These are phyloP conservation scores for Ettlia oleoabundans DNA, from an alignment of 139 green algal species.

Conservation along the genomic window DNA sequence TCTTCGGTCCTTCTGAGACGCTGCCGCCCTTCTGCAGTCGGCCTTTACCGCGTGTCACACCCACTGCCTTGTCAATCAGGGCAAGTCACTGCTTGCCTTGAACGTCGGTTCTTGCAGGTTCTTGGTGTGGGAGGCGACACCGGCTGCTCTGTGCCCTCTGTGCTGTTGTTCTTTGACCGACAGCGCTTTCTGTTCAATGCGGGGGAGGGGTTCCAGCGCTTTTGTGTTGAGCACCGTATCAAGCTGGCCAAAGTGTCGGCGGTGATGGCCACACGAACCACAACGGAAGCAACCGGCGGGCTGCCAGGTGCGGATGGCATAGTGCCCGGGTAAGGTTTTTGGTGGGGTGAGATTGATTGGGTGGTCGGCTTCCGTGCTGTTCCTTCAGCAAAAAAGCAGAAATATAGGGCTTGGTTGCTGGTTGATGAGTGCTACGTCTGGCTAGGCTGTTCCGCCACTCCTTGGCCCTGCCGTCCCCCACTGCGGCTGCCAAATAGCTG, in stretches of 20 bases:
- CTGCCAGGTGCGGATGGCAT: constrained; percentile 69
- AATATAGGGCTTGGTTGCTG: neutral
- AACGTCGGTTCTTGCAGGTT: constrained; percentile 46
- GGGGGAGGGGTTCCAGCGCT: constrained; percentile 94
- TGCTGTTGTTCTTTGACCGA: constrained; percentile 93
- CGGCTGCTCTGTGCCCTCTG: constrained; percentile 74
- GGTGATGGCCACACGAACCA: constrained; percentile 72
- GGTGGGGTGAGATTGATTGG: too few species aligned
- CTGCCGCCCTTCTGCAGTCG: too few species aligned
- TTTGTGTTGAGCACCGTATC: constrained; percentile 86
- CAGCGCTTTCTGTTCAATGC: constrained; percentile 94
- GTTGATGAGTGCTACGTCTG: too few species aligned
- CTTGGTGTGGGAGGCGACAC: constrained; percentile 70
- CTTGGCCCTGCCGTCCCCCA: too few species aligned
- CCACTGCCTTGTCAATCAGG: neutral
- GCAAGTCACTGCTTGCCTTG: too few species aligned
- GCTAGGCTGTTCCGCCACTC: too few species aligned
- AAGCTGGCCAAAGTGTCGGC: constrained; percentile 69
- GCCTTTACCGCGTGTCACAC: neutral
- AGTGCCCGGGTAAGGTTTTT: neutral
- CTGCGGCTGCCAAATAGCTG: too few species aligned
- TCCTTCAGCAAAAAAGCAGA: neutral
- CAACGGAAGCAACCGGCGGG: constrained; percentile 77
- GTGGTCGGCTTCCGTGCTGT: too few species aligned
- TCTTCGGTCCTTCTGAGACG: neutral